A percentile compares a stretch with the other conserved stretches of the same genome.
phyloP scores from a whole-genome alignment of 768 basidiomycete genomes.

The Lactarius hengduanensis region DNA sequence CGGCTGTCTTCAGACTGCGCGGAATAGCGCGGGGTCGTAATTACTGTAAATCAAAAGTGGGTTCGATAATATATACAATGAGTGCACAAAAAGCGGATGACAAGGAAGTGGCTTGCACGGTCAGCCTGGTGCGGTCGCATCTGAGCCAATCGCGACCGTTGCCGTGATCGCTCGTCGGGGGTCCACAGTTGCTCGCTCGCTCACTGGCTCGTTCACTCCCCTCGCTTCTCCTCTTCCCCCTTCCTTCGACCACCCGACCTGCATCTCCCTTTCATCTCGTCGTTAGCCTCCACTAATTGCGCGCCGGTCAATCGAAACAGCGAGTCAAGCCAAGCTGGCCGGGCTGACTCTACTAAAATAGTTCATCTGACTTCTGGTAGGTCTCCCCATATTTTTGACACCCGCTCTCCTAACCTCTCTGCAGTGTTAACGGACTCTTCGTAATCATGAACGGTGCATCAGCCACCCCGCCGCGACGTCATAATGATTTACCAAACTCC shows the following conservation, averaged over 20 bases:
- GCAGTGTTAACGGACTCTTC: slow-evolving; percentile 12
- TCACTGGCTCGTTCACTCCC: slow-evolving; percentile 7
- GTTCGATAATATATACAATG: neutral
- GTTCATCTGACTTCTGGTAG: slow-evolving; percentile 11
- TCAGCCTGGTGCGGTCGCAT: slow-evolving; percentile 6
- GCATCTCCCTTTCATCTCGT: neutral
- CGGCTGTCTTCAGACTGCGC: neutral
- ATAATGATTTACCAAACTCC: slow-evolving; percentile 20
- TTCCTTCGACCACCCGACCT: slow-evolving; percentile 11
- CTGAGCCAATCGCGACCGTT: slow-evolving; percentile 28
- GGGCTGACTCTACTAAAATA: slow-evolving; percentile 9
- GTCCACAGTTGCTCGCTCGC: neutral
- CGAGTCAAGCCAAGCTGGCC: neutral
- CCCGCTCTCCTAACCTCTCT: neutral
- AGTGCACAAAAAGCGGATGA: neutral
- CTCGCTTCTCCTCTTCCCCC: neutral
- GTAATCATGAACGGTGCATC: slow-evolving; percentile 21
- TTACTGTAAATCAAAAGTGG: neutral
- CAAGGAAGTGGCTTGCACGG: neutral
- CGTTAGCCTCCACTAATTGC: neutral
- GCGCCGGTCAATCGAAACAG: neutral
- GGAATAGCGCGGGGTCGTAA: neutral
- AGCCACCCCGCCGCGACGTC: slow-evolving; percentile 26
- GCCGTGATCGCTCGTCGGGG: slow-evolving; percentile 23
- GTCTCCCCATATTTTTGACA: neutral